Evolutionary conservation across 2,329 filamentous ascomycete genomes (phyloP).

Genomic region (Chaetothyriales sp.): DNA sequence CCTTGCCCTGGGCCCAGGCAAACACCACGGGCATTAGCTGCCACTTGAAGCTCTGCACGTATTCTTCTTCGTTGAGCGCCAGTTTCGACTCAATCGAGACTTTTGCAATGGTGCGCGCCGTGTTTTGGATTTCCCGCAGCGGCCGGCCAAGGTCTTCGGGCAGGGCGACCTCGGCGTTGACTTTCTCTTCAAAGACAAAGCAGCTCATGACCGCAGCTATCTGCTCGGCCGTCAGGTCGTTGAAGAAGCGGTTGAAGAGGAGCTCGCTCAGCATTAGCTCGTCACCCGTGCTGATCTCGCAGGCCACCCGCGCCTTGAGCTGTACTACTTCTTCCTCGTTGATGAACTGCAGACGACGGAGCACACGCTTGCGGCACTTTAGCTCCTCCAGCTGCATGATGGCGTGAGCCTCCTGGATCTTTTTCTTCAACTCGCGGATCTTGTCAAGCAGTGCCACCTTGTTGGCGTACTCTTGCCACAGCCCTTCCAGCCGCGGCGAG

Average conservation of each 20-base stretch:
- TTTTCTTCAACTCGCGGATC: slow-evolving; percentile 79
- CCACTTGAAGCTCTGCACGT: slow-evolving; percentile 76
- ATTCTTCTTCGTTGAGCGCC: slow-evolving; percentile 87
- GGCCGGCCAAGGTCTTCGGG: slow-evolving; percentile 79
- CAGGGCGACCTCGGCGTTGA: slow-evolving; percentile 55
- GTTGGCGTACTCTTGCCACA: slow-evolving; percentile 74
- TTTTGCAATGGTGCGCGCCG: slow-evolving; percentile 80
- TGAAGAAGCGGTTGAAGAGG: slow-evolving; percentile 96
- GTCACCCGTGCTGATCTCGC: slow-evolving; percentile 93
- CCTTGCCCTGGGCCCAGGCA: slow-evolving; percentile 77
- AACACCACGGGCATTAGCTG: slow-evolving; percentile 95
- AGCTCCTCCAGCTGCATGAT: slow-evolving; percentile 91
- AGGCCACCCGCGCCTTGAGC: slow-evolving; percentile 91
- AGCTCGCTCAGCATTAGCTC: slow-evolving; percentile 87
- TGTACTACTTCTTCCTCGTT: slow-evolving; percentile 92
- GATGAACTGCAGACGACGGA: slow-evolving; percentile 88
- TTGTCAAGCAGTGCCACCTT: slow-evolving; percentile 65
- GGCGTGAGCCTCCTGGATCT: slow-evolving; percentile 70
- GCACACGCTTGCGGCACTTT: slow-evolving; percentile 86
- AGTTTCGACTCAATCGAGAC: slow-evolving; percentile 91
- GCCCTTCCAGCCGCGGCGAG: slow-evolving; percentile 65
- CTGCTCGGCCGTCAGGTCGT: slow-evolving; percentile 77
- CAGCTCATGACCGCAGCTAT: slow-evolving; percentile 76
- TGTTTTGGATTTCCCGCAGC: slow-evolving; percentile 70
- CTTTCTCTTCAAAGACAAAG: slow-evolving; percentile 97